These are phyloP conservation scores for Kondoa subrosea DNA, from an alignment of 768 basidiomycete genomes.

Conservation along the genomic window DNA sequence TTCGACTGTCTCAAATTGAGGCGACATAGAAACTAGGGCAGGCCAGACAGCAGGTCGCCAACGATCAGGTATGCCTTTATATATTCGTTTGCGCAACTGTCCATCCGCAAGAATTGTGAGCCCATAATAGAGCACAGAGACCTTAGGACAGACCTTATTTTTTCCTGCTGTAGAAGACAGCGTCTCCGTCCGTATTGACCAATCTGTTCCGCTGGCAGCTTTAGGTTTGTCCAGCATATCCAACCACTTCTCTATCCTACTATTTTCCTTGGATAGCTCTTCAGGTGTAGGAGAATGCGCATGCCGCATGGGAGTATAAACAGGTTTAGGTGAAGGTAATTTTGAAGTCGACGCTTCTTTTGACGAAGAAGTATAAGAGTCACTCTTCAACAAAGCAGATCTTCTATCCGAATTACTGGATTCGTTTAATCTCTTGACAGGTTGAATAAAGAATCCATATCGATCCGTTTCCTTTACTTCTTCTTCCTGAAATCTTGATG, in stretches of 20 bases:
- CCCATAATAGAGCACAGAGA: background rate
- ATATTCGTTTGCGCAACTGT: constrained; percentile 50
- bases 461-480: background rate
- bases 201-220: constrained; percentile 1
- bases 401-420: background rate
- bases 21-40: background rate
- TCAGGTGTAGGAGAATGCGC: background rate
- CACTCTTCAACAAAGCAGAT: background rate
- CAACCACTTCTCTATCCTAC: constrained; percentile 11
- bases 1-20: constrained; percentile 43
- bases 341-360: background rate
- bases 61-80: constrained; percentile 91
- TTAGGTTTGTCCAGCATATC: constrained; percentile 10
- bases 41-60: constrained; percentile 84
- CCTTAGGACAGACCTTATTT: background rate
- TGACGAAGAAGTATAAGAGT: background rate
- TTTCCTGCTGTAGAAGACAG: background rate
- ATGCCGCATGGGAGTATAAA: background rate
- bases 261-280: constrained; percentile 12
- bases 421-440: background rate
- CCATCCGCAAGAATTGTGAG: constrained; percentile 22
- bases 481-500: background rate
- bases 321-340: background rate
- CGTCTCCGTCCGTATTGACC: background rate
- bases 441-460: constrained; percentile 2